Percentiles rank a stretch among this genome's conserved stretches.
Conservation (phyloP, 192 early-diverging fungal species). For the Rhizophagus sp. region DNA sequence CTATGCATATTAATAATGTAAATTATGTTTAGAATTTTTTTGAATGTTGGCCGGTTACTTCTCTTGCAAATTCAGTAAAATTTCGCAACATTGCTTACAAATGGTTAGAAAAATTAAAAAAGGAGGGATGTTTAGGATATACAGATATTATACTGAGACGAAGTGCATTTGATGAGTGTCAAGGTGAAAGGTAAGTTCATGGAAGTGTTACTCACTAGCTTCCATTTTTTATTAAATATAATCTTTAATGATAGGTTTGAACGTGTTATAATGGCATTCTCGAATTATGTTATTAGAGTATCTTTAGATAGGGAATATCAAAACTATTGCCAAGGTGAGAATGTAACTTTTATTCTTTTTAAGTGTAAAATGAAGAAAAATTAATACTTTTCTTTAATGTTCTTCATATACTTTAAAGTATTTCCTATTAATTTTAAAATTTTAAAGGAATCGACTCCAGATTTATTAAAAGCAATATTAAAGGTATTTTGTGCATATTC, state of each 20-base stretch:
- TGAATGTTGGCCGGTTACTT: slow-evolving; percentile 10
- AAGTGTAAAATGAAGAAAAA: neutral
- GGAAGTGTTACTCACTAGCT: neutral
- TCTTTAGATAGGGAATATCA: neutral
- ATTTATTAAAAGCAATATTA: slow-evolving; percentile 3
- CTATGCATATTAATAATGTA: neutral
- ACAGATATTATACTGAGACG: slow-evolving; percentile 4
- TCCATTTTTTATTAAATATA: too few species aligned
- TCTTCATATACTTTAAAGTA: neutral
- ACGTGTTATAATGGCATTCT: slow-evolving; percentile 15
- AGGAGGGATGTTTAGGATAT: slow-evolving; percentile 37
- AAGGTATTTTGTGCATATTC: slow-evolving; percentile 8
- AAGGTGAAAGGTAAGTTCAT: slow-evolving; percentile 1
- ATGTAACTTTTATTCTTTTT: neutral
- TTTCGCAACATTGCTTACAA: slow-evolving; percentile 58
- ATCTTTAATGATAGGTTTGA: neutral
- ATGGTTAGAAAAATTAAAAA: slow-evolving; percentile 61
- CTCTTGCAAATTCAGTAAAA: slow-evolving; percentile 46
- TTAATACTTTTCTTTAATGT: neutral
- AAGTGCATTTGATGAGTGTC: slow-evolving; percentile 18
- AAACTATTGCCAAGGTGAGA: neutral
- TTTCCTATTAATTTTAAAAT: neutral
- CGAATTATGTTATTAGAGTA: slow-evolving; percentile 2
- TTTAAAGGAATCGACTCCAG: neutral
- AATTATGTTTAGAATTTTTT: neutral